A percentile compares a stretch with the other conserved stretches of the same genome.
These are phyloP conservation scores for Neocatenulostroma microsporum DNA, from an alignment of 2,329 filamentous ascomycete species.

Conservation along the genomic window DNA sequence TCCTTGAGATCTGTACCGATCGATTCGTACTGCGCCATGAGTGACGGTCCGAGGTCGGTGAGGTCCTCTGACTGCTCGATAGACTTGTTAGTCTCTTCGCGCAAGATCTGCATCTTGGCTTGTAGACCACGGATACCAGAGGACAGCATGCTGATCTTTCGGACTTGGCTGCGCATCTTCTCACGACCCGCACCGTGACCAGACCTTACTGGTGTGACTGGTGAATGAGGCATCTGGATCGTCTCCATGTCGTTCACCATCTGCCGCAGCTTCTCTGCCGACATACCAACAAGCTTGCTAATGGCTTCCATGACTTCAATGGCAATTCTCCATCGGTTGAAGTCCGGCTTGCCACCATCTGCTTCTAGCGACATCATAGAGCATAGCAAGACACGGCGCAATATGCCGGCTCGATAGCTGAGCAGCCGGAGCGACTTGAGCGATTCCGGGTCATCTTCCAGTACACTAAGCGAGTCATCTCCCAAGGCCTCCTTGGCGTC, in stretches of 20 bases:
- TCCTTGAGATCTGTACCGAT: constrained; percentile 77
- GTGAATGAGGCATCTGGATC: constrained; percentile 43
- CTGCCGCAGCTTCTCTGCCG: constrained; percentile 57
- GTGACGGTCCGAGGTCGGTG: constrained; percentile 62
- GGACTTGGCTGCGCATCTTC: constrained; percentile 75
- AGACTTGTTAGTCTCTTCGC: constrained; percentile 77
- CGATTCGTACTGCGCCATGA: constrained; percentile 88
- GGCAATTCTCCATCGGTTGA: constrained; percentile 68
- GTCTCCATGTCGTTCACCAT: constrained; percentile 71
- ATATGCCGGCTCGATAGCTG: constrained; percentile 64
- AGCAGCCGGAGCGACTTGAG: constrained; percentile 65
- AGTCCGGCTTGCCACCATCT: constrained; percentile 67
- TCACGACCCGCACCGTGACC: constrained; percentile 57
- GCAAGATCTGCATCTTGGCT: constrained; percentile 84
- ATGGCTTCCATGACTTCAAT: constrained; percentile 65
- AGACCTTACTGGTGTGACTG: constrained; percentile 52
- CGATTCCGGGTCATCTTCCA: constrained; percentile 67
- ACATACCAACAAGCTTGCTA: constrained; percentile 50
- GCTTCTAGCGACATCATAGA: constrained; percentile 82
- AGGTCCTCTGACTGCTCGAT: constrained; percentile 58
- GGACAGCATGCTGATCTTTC: constrained; percentile 80
- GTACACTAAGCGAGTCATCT: constrained; percentile 38
- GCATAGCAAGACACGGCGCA: constrained; percentile 79
- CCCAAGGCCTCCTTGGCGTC: constrained; percentile 48
- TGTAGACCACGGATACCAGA: constrained; percentile 86